Evolutionary conservation across 106 monocot genomes (phyloP).

Genomic region (Dendrobium huoshanense): DNA sequence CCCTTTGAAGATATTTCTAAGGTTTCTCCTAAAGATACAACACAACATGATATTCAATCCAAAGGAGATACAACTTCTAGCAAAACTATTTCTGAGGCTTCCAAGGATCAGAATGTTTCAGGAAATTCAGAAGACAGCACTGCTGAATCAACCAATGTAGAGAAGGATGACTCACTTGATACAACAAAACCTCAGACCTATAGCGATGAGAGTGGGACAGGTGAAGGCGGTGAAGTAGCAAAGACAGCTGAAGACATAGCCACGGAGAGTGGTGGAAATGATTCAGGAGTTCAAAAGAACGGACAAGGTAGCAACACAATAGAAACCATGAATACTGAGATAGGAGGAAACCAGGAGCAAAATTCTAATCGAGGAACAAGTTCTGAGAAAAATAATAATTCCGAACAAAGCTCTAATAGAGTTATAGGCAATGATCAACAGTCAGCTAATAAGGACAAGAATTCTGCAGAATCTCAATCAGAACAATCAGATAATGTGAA

Average conservation of each 20-base stretch:
- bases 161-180: constrained; percentile 18
- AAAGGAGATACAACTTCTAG: not conserved
- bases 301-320: not conserved
- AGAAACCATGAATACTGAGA: constrained; percentile 12
- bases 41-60: constrained; percentile 8
- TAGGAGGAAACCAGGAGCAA: constrained; percentile 4
- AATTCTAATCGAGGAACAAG: not conserved
- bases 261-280: constrained; percentile 4
- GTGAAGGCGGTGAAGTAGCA: constrained; percentile 10
- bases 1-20: constrained; percentile 29
- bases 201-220: constrained; percentile 37
- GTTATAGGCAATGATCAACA: constrained; percentile 11
- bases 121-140: constrained; percentile 19
- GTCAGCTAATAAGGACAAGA: constrained; percentile 3
- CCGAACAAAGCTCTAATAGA: constrained; percentile 16
- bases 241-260: constrained; percentile 8
- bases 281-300: constrained; percentile 2
- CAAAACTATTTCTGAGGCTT: constrained; percentile 17
- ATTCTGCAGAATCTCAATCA: not conserved
- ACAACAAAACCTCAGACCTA: constrained; percentile 24
- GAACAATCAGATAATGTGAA: not conserved
- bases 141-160: constrained; percentile 13
- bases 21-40: constrained; percentile 22
- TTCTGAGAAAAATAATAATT: constrained; percentile 10
- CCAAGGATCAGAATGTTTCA: constrained; percentile 7